Evolutionary conservation across 805 yeast species (phyloP).

Genomic region (Cyberlindnera lachancei): DNA sequence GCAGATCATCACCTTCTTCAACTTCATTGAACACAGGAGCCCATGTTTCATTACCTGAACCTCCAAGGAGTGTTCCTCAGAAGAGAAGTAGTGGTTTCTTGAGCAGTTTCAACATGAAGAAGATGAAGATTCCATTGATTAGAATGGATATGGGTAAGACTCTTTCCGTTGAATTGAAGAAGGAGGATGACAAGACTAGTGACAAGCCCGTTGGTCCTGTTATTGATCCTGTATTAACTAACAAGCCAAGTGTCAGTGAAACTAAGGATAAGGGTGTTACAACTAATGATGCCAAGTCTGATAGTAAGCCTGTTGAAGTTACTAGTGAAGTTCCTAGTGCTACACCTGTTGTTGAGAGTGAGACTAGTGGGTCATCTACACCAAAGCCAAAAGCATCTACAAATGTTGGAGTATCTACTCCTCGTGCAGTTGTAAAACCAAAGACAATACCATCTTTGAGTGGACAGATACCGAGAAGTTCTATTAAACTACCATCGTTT

Average conservation of each 20-base stretch:
- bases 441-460: slow-evolving; percentile 1
- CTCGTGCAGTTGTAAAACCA: slow-evolving; percentile 3
- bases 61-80: slow-evolving; percentile 5
- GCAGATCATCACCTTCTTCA: no score
- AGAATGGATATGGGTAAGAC: slow-evolving; percentile 2
- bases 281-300: background rate
- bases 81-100: slow-evolving; percentile 18
- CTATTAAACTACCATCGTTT: slow-evolving; percentile 3
- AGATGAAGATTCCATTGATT: slow-evolving; percentile 21
- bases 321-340: background rate
- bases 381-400: background rate
- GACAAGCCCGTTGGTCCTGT: background rate
- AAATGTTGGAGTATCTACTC: background rate
- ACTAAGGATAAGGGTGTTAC: background rate
- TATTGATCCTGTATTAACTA: no score
- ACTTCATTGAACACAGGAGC: no score
- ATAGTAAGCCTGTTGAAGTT: background rate
- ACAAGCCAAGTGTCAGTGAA: no score
- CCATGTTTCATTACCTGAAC: no score
- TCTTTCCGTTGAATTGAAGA: background rate
- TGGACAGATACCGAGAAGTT: background rate
- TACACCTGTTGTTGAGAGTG: background rate
- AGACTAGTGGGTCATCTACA: background rate
- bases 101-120: slow-evolving; percentile 18
- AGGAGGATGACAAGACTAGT: slow-evolving; percentile 1